Percentiles rank a stretch among this genome's conserved stretches.
Evolutionary conservation across 2,329 filamentous ascomycete genomes (phyloP).

Genomic region (Pyrenophora graminea): DNA sequence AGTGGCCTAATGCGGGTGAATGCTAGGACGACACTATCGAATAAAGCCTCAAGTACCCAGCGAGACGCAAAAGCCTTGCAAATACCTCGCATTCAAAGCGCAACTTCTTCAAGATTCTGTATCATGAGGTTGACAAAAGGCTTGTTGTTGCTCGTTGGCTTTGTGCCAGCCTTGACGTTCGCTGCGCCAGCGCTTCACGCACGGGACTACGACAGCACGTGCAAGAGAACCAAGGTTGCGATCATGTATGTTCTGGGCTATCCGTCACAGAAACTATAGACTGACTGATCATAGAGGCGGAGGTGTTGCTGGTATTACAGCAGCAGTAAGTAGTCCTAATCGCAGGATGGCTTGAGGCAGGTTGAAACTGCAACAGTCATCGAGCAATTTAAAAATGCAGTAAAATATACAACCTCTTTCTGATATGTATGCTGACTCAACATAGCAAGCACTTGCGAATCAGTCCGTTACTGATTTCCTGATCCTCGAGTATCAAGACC

Average conservation of each 20-base stretch:
- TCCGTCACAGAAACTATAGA: neutral
- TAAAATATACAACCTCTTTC: neutral
- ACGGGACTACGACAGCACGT: constrained; percentile 29
- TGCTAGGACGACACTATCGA: neutral
- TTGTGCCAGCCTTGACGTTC: constrained; percentile 8
- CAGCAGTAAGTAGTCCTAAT: constrained; percentile 52
- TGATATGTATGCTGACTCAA: neutral
- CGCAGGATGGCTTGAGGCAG: neutral
- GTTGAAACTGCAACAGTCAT: too few species aligned
- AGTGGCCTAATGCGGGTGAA: constrained; percentile 1
- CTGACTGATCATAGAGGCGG: constrained; percentile 51
- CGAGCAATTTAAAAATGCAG: too few species aligned
- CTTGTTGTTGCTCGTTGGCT: constrained; percentile 7
- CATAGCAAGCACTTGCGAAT: constrained; percentile 63
- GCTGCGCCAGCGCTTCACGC: constrained; percentile 22
- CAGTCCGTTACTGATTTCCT: constrained; percentile 66
- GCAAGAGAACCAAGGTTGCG: constrained; percentile 39
- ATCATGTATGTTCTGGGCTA: constrained; percentile 29
- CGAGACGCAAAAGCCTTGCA: neutral
- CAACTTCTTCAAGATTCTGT: neutral
- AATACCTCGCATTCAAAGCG: neutral
- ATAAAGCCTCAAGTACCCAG: constrained; percentile 4
- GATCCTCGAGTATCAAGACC: constrained; percentile 66
- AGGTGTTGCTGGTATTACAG: constrained; percentile 66
- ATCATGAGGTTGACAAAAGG: constrained; percentile 6